Evolutionary conservation across 805 yeast genomes (phyloP).

Genomic region (Starmerella powellii): DNA sequence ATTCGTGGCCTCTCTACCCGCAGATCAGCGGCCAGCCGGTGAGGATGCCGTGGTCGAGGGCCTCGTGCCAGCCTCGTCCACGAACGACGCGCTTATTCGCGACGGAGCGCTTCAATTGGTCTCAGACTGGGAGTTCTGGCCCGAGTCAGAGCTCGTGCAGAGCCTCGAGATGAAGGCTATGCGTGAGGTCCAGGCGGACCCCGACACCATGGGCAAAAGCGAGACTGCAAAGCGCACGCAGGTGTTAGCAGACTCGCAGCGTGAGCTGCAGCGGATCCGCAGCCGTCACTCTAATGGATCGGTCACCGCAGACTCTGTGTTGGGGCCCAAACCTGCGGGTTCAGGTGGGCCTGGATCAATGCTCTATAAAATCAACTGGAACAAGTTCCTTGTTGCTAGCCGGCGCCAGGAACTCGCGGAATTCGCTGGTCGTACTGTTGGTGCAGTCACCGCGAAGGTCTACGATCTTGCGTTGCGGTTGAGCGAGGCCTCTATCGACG

Average conservation of each 20-base stretch:
- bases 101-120: constrained; percentile 35
- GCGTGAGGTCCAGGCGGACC: constrained; percentile 37
- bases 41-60: not conserved
- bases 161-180: constrained; percentile 15
- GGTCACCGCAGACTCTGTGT: too few relatives aligned
- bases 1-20: constrained; percentile 53
- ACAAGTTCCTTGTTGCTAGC: constrained; percentile 53
- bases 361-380: constrained; percentile 49
- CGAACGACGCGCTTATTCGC: not conserved
- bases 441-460: constrained; percentile 51
- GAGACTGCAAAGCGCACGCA: constrained; percentile 35
- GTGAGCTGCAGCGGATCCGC: constrained; percentile 10
- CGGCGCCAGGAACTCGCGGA: constrained; percentile 53
- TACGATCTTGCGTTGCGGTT: constrained; percentile 46
- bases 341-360: not conserved
- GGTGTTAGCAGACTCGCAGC: constrained; percentile 14
- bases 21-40: constrained; percentile 39
- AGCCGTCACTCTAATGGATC: not conserved
- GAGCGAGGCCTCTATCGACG: constrained; percentile 37
- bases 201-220: constrained; percentile 48
- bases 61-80: not conserved
- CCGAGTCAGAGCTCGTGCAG: constrained; percentile 19
- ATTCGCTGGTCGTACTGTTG: constrained; percentile 56
- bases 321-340: too few relatives aligned
- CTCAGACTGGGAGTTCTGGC: constrained; percentile 29